Base-by-base conservation (phyloP, 331 rosid genomes). In the Ulmus americana region DNA sequence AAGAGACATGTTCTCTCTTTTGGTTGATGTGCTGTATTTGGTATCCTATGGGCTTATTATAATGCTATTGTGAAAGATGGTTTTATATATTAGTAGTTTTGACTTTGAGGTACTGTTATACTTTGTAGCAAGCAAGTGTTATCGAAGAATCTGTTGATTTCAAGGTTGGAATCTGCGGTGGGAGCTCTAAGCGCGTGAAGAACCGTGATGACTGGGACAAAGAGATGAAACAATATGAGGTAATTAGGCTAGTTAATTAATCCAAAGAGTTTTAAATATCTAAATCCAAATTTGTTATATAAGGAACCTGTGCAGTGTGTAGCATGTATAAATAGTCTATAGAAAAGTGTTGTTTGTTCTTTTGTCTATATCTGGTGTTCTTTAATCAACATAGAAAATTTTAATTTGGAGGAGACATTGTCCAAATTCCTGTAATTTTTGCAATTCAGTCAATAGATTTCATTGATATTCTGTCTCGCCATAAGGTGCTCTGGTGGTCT, bases 171-270 rank as follows among this genome's bases (percentile, higher is more conserved):
- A 63, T 73, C 64, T 83, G 74, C 76, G 54, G 90, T 55, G 96
- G 97, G 71, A 76, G 72, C 76, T 62, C 84, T 56, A 92, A 74
- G 80, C 79, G 79, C 70, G 64, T 82, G 76, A 83, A 79, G 77
- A 59, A 50, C 28, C 95, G 66, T 63, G 76, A 55, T 57, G 86
- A 85, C 39, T 86, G 98, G 98, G 86, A 74, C 57, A 70, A 76
- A 73, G 91, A 89, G 70, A 77, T 89, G 50, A 86, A 56, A 55
- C 83, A 86, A 54, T 65, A 80, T 62, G 98, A 92, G 98, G 98
- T 92, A 69, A 73, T 42, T 67, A 52, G 49, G 64, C 69, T 15
- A 15, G 65, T 70, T 60, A 28, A 67, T 66, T 73, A 56, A 64
- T 57, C 43, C 35, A 39, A 68, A 53, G 41, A 47, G 59, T 9